Evolutionary conservation across 1,284 basidiomycete species (phyloP).

Genomic region (Cutaneotrichosporon cyanovorans): DNA sequence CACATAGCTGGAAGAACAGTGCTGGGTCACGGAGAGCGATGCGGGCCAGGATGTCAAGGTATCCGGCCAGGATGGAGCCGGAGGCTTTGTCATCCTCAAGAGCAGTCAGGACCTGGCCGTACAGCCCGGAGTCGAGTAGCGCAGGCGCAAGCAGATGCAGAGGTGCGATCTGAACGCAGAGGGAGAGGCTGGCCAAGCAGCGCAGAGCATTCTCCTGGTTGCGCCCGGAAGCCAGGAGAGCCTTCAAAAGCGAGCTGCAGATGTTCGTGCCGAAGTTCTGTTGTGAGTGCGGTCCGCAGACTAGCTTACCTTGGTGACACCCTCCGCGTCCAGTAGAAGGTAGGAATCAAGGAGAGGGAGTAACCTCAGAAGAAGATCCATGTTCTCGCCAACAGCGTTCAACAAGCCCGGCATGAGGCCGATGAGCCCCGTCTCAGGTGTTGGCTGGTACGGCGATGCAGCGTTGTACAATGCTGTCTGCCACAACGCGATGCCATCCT

Average conservation of each 20-base stretch:
- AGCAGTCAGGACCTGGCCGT: conserved; percentile 34
- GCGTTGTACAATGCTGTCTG: conserved; percentile 63
- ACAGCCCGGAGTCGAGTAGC: conserved; percentile 38
- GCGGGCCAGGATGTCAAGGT: conserved; percentile 36
- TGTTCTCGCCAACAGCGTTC: conserved; percentile 57
- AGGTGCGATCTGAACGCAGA: conserved; percentile 30
- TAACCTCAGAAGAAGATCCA: conserved; percentile 66
- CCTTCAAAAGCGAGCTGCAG: conserved; percentile 28
- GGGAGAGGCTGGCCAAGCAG: conserved; percentile 30
- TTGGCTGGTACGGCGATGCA: conserved; percentile 50
- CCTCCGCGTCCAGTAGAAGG: conserved; percentile 60
- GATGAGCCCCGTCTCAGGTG: conserved; percentile 49
- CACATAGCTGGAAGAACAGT: conserved; percentile 37
- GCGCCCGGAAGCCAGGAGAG: conserved; percentile 25
- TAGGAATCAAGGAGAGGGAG: conserved; percentile 71
- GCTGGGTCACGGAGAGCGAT: conserved; percentile 38
- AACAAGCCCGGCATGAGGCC: conserved; percentile 63
- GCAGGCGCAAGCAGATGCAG: conserved; percentile 27
- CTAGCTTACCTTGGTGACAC: conserved; percentile 58
- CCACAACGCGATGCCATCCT: conserved; percentile 72
- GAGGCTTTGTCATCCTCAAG: conserved; percentile 45
- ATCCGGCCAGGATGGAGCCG: conserved; percentile 38
- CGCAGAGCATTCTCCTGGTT: conserved; percentile 23
- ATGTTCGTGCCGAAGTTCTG: conserved; percentile 27
- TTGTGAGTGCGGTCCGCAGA: neutral